Base-by-base conservation (phyloP, 768 basidiomycete genomes). In the Boletus speciosus region DNA sequence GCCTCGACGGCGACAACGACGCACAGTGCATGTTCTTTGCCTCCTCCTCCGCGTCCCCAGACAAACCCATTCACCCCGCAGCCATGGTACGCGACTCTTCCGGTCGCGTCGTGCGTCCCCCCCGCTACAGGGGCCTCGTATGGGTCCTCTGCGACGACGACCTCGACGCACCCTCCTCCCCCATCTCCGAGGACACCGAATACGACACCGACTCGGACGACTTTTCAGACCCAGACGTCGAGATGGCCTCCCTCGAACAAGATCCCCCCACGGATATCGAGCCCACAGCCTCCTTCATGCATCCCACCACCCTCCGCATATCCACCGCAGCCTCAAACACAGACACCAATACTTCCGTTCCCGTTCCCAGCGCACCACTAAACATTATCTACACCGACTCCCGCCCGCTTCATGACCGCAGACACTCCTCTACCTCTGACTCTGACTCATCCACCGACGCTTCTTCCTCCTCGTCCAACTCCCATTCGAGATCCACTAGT, bases 1-100 rank as follows among this genome's bases (percentile, higher is more conserved):
- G 92, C 41, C 77, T 94, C 56, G 92, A 94, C 63, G 86, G 90
- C 58, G 79, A 85, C 54, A 91, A 92, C 65, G 71, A 80, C 15
- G 83, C 85, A 0, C 92, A 93, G 73, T 90, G 88, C 63, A 76
- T 79, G 21, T 94, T 94, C 77, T 95, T 95, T 66, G 78, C 81
- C 1, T 52, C 59, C 31, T 16, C 62, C 31, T 16, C 62, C 11
- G 65, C 77, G 10, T 68, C 62, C 4, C 44, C 51, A 0, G 60
- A 62, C 41, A 55, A 43, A 21, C 52, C 54, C 7, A 29, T n/a
- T 0, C 59, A 64, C 8, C 61, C 65, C 3, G 56, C 68, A 0
- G 59, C 51, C 27, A 66, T 69, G 66, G 34, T 66, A 0, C 67
- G 66, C 38, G 68, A 70, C 47, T 0, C 37, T 2, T 36, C 55